These are phyloP conservation scores for Phytopythium ostracodes DNA, from an alignment of 352 stramenopile genomes.

Conservation along the genomic window DNA sequence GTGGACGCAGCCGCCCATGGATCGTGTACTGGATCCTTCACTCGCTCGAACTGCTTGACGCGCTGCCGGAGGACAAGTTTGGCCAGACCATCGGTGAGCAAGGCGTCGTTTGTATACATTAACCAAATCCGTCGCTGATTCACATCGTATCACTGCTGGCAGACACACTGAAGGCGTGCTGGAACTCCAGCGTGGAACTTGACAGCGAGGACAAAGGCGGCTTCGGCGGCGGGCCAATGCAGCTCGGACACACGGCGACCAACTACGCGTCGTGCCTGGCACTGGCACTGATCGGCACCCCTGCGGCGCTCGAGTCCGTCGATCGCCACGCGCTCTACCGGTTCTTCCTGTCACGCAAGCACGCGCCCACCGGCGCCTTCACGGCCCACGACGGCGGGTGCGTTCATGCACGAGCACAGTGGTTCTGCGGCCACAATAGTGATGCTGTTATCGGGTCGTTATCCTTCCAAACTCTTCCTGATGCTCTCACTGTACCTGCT, in stretches of 20 bases:
- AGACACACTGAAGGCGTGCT: slow-evolving; percentile 62
- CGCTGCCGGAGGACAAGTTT: slow-evolving; percentile 42
- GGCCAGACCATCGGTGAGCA: slow-evolving; percentile 36
- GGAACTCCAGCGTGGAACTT: slow-evolving; percentile 29
- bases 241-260: slow-evolving; percentile 85
- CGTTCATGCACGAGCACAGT: not conserved
- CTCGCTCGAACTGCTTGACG: slow-evolving; percentile 91
- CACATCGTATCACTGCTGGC: not conserved
- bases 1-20: slow-evolving; percentile 87
- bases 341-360: slow-evolving; percentile 90
- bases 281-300: slow-evolving; percentile 90
- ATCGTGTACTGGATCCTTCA: slow-evolving; percentile 98
- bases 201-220: slow-evolving; percentile 52
- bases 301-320: slow-evolving; percentile 69
- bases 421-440: not conserved
- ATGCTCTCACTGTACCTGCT: not conserved
- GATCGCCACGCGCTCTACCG: slow-evolving; percentile 79
- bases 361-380: slow-evolving; percentile 86
- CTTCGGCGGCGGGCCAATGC: slow-evolving; percentile 93
- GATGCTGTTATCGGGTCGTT: not conserved
- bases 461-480: not conserved
- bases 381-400: slow-evolving; percentile 96
- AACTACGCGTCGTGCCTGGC: slow-evolving; percentile 95
- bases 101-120: not conserved
- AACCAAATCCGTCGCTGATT: too few relatives aligned